Percentiles rank a stretch among this genome's conserved stretches.
Evolutionary conservation across 805 yeast genomes (phyloP).

Genomic region (Pichia paraexigua): DNA sequence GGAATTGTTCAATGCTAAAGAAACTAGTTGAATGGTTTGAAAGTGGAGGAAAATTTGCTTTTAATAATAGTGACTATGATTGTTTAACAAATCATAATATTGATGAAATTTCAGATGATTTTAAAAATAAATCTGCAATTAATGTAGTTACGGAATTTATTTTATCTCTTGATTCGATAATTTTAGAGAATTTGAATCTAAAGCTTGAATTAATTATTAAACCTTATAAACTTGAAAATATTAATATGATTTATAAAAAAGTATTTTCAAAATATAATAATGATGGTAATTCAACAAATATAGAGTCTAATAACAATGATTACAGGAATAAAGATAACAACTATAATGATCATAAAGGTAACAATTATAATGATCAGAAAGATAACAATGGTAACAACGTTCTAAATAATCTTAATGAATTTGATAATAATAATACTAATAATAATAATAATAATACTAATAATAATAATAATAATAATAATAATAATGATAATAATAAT

Average conservation of each 20-base stretch:
- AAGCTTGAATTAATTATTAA: not conserved
- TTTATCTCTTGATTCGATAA: not conserved
- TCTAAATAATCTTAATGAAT: not conserved
- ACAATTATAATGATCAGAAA: not conserved
- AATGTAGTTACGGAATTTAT: not conserved
- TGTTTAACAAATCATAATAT: not conserved
- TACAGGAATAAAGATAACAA: not conserved
- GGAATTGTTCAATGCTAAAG: constrained; percentile 6
- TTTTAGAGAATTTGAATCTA: not conserved
- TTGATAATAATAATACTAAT: not conserved
- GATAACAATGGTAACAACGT: not conserved
- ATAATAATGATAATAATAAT: not conserved
- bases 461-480: too few species aligned
- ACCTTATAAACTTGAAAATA: not conserved
- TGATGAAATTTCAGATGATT: not conserved
- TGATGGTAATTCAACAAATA: not conserved
- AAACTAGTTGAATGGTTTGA: constrained; percentile 12
- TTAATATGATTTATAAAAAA: not conserved
- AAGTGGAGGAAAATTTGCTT: constrained; percentile 2
- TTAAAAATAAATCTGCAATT: not conserved
- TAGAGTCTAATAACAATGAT: too few species aligned
- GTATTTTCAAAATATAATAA: not conserved
- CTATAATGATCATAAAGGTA: not conserved
- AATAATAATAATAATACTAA: too few species aligned
- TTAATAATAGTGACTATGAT: not conserved